phyloP scores from a whole-genome alignment of 495 filamentous ascomycete species.

The Neurospora sp. region DNA sequence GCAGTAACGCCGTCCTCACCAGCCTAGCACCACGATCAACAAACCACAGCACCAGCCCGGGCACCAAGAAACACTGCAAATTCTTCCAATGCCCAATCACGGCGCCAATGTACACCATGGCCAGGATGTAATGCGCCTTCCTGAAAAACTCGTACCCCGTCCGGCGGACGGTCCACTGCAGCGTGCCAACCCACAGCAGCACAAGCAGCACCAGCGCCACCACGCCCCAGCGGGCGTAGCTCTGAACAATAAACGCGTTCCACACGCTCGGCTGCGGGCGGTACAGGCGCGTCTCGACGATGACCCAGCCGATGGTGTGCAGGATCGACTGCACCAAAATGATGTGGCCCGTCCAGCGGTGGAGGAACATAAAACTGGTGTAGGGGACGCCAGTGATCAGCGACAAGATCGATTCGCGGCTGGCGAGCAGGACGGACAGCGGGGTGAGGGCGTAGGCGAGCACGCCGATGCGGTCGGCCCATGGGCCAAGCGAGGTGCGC shows the following conservation, averaged over 20 bases:
- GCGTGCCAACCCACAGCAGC: constrained; percentile 44
- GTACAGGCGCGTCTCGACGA: constrained; percentile 52
- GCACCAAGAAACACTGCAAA: constrained; percentile 52
- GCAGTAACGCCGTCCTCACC: constrained; percentile 42
- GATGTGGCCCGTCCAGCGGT: constrained; percentile 55
- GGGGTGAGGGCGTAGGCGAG: constrained; percentile 59
- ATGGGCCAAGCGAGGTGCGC: constrained; percentile 48
- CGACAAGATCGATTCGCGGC: constrained; percentile 50
- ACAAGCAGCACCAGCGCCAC: constrained; percentile 51
- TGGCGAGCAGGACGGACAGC: constrained; percentile 48
- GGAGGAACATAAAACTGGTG: constrained; percentile 60
- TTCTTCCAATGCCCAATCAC: constrained; percentile 59
- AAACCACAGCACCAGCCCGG: constrained; percentile 46
- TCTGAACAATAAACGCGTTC: constrained; percentile 39
- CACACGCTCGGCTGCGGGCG: constrained; percentile 52
- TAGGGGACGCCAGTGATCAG: constrained; percentile 56
- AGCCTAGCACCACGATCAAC: constrained; percentile 44
- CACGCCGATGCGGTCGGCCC: constrained; percentile 51
- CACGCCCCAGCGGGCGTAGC: constrained; percentile 56
- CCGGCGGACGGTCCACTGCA: constrained; percentile 39
- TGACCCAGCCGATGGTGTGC: constrained; percentile 57
- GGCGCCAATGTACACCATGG: constrained; percentile 55
- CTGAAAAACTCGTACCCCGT: constrained; percentile 61
- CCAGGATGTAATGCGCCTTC: constrained; percentile 53
- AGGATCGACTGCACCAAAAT: constrained; percentile 51